Base-by-base conservation (phyloP, 1,139 yeast genomes). In the Saccharomyces uvarum region DNA sequence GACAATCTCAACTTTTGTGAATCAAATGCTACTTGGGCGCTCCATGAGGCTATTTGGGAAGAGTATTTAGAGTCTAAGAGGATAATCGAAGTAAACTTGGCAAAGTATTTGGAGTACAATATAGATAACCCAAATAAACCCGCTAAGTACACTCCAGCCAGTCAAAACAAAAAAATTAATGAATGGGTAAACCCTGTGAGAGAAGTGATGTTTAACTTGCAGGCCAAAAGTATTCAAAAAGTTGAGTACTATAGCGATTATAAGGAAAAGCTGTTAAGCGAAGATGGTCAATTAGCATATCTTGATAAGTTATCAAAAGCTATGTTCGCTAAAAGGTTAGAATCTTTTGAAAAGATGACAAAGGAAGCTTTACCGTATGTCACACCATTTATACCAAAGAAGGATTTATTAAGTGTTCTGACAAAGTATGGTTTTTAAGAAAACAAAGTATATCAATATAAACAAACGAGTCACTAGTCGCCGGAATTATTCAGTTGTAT, bases 31-130 rank as follows among this genome's bases (percentile, higher is more conserved):
- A 11, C 49, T n/a, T 64, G 70, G 69, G 70, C 70, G 2, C n/a
- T 59, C 31, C 62, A 64, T 46, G 72, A 69, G 47, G 70, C 68
- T 4, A 49, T 56, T 5, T 69, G 72, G 72, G 72, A 69, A 51
- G 57, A 61, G 14, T 54, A 51, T 24, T 41, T 65, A 26, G 55
- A 51, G 16, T 51, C 55, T n/a, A 59, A 58, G 4, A 24, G 26
- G 7, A 13, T 50, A 8, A 33, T 52, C 9, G 28, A 50, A 48
- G 32, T 46, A 32, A 29, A 47, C 29, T 27, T 29, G 14, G 19
- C 50, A 29, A 44, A 27, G 5, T 50, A 26, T 13, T 38, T n/a
- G 32, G n/a, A 19, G 13, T 16, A 41, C 4, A 42, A 28, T 44
- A 26, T 47, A 3, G 19, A 50, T 46, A 31, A 32, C 13, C 6